Evolutionary conservation across 768 basidiomycete genomes (phyloP), one percentile per base, ranked within the genome.

Genomic region (Leccinum boreale): DNA sequence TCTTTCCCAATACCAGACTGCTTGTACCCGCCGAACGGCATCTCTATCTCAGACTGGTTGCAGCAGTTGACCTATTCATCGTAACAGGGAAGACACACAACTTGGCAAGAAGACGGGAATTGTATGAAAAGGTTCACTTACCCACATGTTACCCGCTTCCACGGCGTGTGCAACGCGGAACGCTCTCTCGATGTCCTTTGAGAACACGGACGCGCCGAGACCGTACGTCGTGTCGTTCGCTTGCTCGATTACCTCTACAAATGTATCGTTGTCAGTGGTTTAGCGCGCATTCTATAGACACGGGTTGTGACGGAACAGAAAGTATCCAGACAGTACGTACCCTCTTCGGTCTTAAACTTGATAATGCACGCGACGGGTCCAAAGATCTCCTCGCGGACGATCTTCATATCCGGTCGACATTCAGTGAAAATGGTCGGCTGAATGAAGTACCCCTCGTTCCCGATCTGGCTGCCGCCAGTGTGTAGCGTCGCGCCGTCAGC

Each of bases 101-200:
- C 26, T 21, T 29, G 4, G 45, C 14, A 17, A 50, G 50, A 19
- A 19, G 10, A 44, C 42, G 11, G 42, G 26, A 21, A 29, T 29
- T 21, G 15, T n/a, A 14, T 9, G 29, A 17, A 21, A 6, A 17
- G 29, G 21, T 28, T 35, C 50, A 68, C 55, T 11, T 55, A 85
- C 80, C 85, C 86, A 92, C 12, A 81, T 83, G 15, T 87, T 79
- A 29, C 81, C 81, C 4, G 78, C 78, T 56, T 81, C 75, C 12
- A 83, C 64, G 45, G 69, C 67, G 52, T 75, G 71, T 15, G 78
- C 77, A 28, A 78, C 73, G 11, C 69, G 67, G 50, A 81, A 68
- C 15, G 76, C 81, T 48, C 73, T 68, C 39, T 72, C 68, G 61
- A 81, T 58, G 31, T 58, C 56, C 11, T 50, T 58, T 1, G 58